Base-by-base conservation (phyloP, 306 rosid genomes). In the Datisca glomerata region DNA sequence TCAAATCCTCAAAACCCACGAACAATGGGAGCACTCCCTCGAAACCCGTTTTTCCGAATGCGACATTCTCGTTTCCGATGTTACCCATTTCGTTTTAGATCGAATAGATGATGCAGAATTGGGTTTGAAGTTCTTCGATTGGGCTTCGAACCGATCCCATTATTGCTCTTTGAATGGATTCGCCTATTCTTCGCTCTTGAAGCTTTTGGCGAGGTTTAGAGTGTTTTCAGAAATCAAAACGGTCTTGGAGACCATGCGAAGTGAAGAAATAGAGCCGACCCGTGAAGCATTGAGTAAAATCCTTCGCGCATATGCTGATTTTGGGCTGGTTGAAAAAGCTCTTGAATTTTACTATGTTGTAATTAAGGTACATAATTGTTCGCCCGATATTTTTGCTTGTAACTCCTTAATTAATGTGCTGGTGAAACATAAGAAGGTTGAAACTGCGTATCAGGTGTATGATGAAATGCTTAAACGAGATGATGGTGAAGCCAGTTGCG, bases 61-160 rank as follows among this genome's bases (percentile, higher is more conserved):
- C 50, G 10, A 65, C 2, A 43, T 71, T 5, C 41, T 41, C 13
- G 78, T 72, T 46, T 67, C 85, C 2, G 93, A 85, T 14, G 55
- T 81, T 45, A 79, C 78, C 59, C 85, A 85, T 63, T 81, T 78
- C 53, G 76, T 85, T 29, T 56, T 85, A 10, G 96, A 85, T 58
- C 68, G 82, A 50, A 10, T 78, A 2, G 53, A 66, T 31, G 60
- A 63, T 21, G 72, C 71, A 0, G 80, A 74, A 43, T 53, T 70
- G 41, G 93, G 80, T 41, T 25, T 85, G 42, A 75, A 67, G 72
- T 81, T 86, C 55, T 80, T 86, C 12, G 49, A 72, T 25, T 86
- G 93, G 96, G 80, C 80, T 25, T 67, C 65, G 0, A 54, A 50
- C 18, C 67, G 58, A 37, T 64, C 89, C 37, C 61, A 58, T 47